These are phyloP conservation scores for Phytopythium cucurbitacearum DNA, from an alignment of 352 stramenopile species.

Conservation along the genomic window DNA sequence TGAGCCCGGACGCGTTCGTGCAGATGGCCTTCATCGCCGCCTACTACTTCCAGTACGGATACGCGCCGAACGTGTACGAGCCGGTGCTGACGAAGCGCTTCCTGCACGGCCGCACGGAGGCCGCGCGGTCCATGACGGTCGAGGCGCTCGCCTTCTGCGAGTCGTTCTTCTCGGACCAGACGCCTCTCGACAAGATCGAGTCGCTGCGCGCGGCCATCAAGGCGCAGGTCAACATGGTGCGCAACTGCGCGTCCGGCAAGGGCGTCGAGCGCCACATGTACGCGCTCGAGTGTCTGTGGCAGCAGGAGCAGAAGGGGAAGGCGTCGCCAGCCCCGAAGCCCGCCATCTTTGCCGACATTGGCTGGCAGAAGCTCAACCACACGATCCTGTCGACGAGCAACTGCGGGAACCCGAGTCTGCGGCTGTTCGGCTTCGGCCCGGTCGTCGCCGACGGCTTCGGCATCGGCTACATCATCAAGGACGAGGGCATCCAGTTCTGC, in stretches of 20 bases:
- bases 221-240: slow-evolving; percentile 88
- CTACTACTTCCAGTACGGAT: slow-evolving; percentile 93
- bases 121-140: slow-evolving; percentile 89
- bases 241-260: slow-evolving; percentile 86
- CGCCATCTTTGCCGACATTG: slow-evolving; percentile 86
- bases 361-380: slow-evolving; percentile 91
- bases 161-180: slow-evolving; percentile 78
- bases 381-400: slow-evolving; percentile 95
- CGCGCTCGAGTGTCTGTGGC: slow-evolving; percentile 90
- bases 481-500: slow-evolving; percentile 89
- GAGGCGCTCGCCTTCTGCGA: slow-evolving; percentile 88
- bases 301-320: slow-evolving; percentile 38
- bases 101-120: slow-evolving; percentile 93
- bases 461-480: slow-evolving; percentile 98
- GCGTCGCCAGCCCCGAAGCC: slow-evolving; percentile 26
- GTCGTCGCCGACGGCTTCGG: slow-evolving; percentile 94
- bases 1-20: slow-evolving; percentile 94
- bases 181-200: slow-evolving; percentile 86
- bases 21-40: slow-evolving; percentile 94
- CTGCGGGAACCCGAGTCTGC: slow-evolving; percentile 94
- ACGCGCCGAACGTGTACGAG: slow-evolving; percentile 90
- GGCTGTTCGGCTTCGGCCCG: slow-evolving; percentile 92
- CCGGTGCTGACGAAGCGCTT: slow-evolving; percentile 95
- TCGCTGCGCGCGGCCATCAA: slow-evolving; percentile 82
- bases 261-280: slow-evolving; percentile 94